These are phyloP conservation scores for Amanita phalloides DNA, from an alignment of 768 basidiomycete species.

Conservation along the genomic window DNA sequence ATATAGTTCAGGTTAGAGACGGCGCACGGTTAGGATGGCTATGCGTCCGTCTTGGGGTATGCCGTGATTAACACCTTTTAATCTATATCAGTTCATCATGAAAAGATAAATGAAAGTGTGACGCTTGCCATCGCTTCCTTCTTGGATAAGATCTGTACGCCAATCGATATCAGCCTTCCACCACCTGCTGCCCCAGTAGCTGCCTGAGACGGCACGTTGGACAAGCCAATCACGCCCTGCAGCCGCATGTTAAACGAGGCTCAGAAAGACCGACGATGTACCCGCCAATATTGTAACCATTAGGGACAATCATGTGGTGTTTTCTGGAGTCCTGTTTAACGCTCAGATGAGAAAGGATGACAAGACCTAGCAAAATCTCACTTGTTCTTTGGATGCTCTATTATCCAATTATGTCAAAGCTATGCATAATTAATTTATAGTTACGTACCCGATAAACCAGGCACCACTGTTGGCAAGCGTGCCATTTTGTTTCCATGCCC, in stretches of 20 bases:
- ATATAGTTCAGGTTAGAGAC: conserved; percentile 12
- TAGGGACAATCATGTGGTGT: conserved; percentile 61
- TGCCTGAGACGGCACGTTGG: conserved; percentile 47
- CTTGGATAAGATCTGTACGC: conserved; percentile 56
- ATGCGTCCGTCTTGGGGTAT: conserved; percentile 75
- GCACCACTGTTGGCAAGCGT: conserved; percentile 60
- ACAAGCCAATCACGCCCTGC: conserved; percentile 71
- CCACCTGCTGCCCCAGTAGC: conserved; percentile 50
- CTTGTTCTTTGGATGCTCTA: conserved; percentile 69
- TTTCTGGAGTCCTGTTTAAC: conserved; percentile 37
- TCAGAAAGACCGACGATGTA: neutral
- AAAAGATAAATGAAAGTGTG: neutral
- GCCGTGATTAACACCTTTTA: conserved; percentile 65
- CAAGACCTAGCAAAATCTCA: conserved; percentile 12
- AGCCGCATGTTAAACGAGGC: neutral
- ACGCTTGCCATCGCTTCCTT: conserved; percentile 30
- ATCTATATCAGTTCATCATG: neutral
- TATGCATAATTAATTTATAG: neutral
- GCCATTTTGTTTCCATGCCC: conserved; percentile 86
- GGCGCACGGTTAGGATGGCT: conserved; percentile 63
- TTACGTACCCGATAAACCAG: conserved; percentile 73
- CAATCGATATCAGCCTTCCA: conserved; percentile 77
- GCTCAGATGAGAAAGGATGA: conserved; percentile 3
- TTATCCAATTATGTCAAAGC: neutral
- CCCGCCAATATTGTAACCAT: conserved; percentile 64